Evolutionary conservation across 2,329 filamentous ascomycete genomes (phyloP), one percentile per base, ranked within the genome.

Genomic region (Coniochaeta hoffmannii): DNA sequence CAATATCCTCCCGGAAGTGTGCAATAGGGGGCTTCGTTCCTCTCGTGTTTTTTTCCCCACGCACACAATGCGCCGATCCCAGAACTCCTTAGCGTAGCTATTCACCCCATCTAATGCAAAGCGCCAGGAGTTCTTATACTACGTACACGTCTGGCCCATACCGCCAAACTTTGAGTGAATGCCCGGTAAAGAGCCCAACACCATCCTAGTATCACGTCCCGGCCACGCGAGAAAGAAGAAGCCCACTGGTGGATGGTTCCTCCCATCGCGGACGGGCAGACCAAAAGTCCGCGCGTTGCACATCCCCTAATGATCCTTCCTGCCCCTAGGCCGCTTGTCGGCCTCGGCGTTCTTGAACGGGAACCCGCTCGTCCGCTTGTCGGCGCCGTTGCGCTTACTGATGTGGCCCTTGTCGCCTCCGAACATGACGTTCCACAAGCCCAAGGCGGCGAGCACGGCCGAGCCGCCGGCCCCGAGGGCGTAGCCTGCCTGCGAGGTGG

Each of bases 381-480:
- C 72, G 17, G 68, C 70, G 4, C 72, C 73, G 6, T 71, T 74
- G 36, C 70, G 61, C 54, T 64, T 63, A 62, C 69, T 73, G 53
- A 72, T 62, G 49, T 68, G 68, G 31, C 60, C 63, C 50, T 65
- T 66, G 52, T 68, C 67, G 28, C 65, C 64, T 30, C 64, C 71
- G 57, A 78, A 79, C 53, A 78, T 56, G 32, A 77, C 59, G 55
- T 71, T 83, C 86, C 86, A 90, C 22, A 86, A 64, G 1, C 85
- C 89, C 46, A 88, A 72, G 2, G 76, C 74, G 1, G 82, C 83
- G 57, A 92, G 71, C 34, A 72, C 62, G 8, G 76, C 74, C 60
- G 78, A 85, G 19, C 78, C 82, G 1, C 79, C 62, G 60, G 82
- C 78, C 0, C 83, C 87, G 5, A 89, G 66, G 1, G 79, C 70